Base-by-base conservation (phyloP, 2,329 filamentous ascomycete genomes). In the Talaromyces islandicus region DNA sequence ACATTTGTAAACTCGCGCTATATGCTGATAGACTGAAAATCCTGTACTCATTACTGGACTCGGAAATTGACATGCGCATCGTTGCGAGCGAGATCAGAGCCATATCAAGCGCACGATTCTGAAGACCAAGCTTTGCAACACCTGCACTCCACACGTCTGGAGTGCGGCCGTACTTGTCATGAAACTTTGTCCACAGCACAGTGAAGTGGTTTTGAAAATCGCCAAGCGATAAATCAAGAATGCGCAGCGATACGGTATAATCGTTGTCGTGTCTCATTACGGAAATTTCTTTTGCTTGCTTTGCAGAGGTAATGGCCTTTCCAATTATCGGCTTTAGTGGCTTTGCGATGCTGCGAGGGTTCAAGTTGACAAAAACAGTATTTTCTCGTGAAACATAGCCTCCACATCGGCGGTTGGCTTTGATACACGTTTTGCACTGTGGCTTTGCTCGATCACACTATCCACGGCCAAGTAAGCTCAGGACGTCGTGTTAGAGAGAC, bases 1-100 rank as follows among this genome's bases (percentile, higher is more conserved):
- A 60, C 6, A 60, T 54, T 21, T 21, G 29, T n/a, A 60, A 54
- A 35, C 59, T 58, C 4, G 7, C 21, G 21, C 53, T 60, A 24
- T 60, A 60, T 19, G 59, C 55, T 10, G 59, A 58, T 2, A 60
- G 59, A 32, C 59, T 60, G 17, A 60, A 58, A 7, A 60, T 24
- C 12, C 30, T 19, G 35, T 60, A 60, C 30, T 14, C 56, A 7
- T 46, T 35, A 10, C 50, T 29, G 30, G 48, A 21, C 27, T 56
- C 59, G 27, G 46, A 53, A 19, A 58, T 21, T 4, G 59, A 60
- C 24, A 60, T 27, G 6, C 59, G 54, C 59, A 60, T 60, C 9
- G 59, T 57, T 43, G 59, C 59, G 5, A 60, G 35, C 6, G 59
- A 57, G 7, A 60, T 54, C 10, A 60, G 21, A 14, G 59, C 59